Evolutionary conservation across 1,139 yeast species (phyloP).

Genomic region (Blastobotrys capitulatus): DNA sequence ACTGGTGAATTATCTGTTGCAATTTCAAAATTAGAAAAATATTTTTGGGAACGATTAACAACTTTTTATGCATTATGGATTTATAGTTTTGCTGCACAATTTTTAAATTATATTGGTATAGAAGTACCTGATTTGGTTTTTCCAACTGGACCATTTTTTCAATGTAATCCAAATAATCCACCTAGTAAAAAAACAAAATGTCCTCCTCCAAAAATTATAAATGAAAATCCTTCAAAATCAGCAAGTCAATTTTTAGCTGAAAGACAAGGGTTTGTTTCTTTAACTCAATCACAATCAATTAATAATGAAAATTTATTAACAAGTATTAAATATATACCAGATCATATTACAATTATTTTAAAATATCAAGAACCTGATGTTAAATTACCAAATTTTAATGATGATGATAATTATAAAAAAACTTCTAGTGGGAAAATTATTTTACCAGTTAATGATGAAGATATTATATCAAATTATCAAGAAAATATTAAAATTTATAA

Average conservation of each 20-base stretch:
- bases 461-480: background rate
- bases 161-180: background rate
- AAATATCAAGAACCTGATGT: background rate
- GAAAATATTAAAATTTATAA: background rate
- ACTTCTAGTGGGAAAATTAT: background rate
- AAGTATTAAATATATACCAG: constrained; percentile 8
- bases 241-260: background rate
- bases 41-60: background rate
- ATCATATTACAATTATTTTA: constrained; percentile 6
- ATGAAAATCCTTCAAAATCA: background rate
- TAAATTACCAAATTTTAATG: background rate
- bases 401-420: background rate
- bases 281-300: background rate
- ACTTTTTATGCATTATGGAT: background rate
- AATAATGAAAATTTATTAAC: background rate
- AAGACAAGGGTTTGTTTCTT: background rate
- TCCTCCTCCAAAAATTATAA: background rate
- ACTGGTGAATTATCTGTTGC: background rate
- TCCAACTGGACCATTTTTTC: background rate
- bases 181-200: background rate
- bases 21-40: background rate
- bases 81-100: background rate
- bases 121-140: constrained; percentile 1
- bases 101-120: background rate
- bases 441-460: constrained; percentile 3